Evolutionary conservation across 352 stramenopile species (phyloP).

Genomic region (Thalassiosira ordinaria): DNA sequence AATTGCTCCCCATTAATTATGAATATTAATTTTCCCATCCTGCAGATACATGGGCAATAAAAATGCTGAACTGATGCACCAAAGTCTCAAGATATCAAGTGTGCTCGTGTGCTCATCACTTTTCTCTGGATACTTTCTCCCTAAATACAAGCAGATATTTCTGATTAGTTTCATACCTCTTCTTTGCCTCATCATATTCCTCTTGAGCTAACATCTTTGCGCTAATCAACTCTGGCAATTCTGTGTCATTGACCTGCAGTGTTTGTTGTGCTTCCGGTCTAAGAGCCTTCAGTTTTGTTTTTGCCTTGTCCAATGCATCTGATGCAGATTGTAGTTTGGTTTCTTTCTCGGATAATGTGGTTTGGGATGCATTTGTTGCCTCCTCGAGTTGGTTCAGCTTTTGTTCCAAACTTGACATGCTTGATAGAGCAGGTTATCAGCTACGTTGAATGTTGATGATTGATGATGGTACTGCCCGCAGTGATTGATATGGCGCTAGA

Average conservation of each 20-base stretch:
- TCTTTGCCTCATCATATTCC: constrained; percentile 60
- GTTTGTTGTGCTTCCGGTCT: constrained; percentile 55
- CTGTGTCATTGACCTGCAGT: constrained; percentile 72
- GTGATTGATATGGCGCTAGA: too few relatives aligned
- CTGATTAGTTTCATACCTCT: constrained; percentile 71
- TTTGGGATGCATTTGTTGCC: constrained; percentile 36
- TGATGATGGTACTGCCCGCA: too few relatives aligned
- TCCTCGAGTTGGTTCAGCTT: constrained; percentile 52
- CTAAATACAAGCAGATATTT: constrained; percentile 58
- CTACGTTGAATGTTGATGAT: neutral
- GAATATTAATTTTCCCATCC: too few relatives aligned
- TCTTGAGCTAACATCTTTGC: constrained; percentile 55
- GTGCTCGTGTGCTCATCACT: constrained; percentile 6
- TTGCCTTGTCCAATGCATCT: constrained; percentile 54
- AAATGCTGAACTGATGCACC: too few relatives aligned
- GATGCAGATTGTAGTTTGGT: constrained; percentile 31
- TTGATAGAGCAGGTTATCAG: neutral
- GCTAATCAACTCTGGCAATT: constrained; percentile 73
- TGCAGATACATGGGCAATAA: too few relatives aligned
- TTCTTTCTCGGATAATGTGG: constrained; percentile 31
- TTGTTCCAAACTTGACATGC: constrained; percentile 39
- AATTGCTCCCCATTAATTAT: too few relatives aligned
- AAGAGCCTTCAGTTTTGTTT: constrained; percentile 61
- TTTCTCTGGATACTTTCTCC: constrained; percentile 36
- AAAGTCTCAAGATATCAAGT: too few relatives aligned